Conservation (phyloP, 805 yeast species). For the Wickerhamiella domercqiae region DNA sequence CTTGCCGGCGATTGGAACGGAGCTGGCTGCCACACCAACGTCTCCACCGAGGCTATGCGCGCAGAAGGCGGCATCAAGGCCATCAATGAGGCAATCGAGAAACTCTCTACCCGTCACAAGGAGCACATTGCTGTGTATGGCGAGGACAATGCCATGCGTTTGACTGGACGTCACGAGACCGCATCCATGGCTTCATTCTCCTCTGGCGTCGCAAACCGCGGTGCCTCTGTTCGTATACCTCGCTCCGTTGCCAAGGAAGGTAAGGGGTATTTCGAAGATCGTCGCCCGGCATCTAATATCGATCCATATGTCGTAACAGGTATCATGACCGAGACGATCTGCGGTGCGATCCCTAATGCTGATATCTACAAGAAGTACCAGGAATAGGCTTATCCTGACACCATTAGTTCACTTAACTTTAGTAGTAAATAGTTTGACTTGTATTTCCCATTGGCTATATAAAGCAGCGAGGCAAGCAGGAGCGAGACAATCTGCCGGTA, state of each 20-base stretch:
- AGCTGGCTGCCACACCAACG: slow-evolving; percentile 99
- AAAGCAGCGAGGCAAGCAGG: slow-evolving; percentile 1
- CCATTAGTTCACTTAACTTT: background rate
- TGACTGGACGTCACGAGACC: slow-evolving; percentile 97
- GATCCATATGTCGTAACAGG: slow-evolving; percentile 98
- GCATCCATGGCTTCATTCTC: slow-evolving; percentile 85
- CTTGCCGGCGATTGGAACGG: slow-evolving; percentile 99
- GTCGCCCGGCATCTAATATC: slow-evolving; percentile 99
- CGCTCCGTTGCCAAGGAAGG: slow-evolving; percentile 98
- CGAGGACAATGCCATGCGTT: slow-evolving; percentile 84
- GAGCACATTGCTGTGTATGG: slow-evolving; percentile 95
- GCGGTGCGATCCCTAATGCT: slow-evolving; percentile 88
- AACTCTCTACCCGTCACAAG: slow-evolving; percentile 87
- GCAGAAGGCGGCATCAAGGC: slow-evolving; percentile 87
- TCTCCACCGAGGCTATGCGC: slow-evolving; percentile 86
- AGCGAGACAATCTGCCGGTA: too few relatives aligned
- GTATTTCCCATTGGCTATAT: background rate
- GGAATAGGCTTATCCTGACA: slow-evolving; percentile 3
- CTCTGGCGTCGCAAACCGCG: slow-evolving; percentile 98
- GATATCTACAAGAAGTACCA: slow-evolving; percentile 41
- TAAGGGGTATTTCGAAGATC: slow-evolving; percentile 96
- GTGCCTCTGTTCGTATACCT: slow-evolving; percentile 97
- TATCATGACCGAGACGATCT: slow-evolving; percentile 91
- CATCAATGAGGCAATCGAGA: slow-evolving; percentile 84
- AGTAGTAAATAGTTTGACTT: background rate